Evolutionary conservation across 331 rosid species (phyloP).

Genomic region (Rhamnella rubrinervis): DNA sequence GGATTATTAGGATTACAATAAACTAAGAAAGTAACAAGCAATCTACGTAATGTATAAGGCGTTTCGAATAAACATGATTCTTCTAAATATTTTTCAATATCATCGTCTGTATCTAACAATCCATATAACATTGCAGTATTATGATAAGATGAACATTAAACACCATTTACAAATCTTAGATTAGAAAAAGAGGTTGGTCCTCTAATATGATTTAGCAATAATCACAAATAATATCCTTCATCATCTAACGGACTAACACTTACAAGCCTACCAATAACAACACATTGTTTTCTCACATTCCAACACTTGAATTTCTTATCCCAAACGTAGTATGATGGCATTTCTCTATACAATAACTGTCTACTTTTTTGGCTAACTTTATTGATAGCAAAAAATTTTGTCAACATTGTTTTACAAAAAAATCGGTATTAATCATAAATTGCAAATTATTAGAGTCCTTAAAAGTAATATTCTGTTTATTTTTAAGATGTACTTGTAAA

Average conservation of each 20-base stretch:
- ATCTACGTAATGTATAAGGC: not conserved
- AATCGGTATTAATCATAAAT: no score
- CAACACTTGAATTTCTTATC: not conserved
- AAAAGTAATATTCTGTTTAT: no score
- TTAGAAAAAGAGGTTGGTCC: not conserved
- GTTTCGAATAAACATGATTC: not conserved
- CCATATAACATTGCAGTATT: not conserved
- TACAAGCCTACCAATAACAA: not conserved
- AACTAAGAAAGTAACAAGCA: not conserved
- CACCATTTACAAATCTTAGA: not conserved
- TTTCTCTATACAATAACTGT: not conserved
- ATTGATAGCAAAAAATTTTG: no score
- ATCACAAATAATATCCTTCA: not conserved
- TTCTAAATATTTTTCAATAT: not conserved
- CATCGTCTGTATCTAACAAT: constrained; percentile 8
- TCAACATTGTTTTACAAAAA: no score
- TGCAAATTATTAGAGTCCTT: no score
- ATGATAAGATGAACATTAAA: not conserved
- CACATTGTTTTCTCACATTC: not conserved
- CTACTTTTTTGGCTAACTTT: not conserved
- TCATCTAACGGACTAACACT: not conserved
- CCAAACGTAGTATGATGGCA: not conserved
- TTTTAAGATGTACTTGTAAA: no score
- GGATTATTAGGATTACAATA: not conserved
- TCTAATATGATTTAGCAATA: not conserved